A percentile compares a stretch with the other conserved stretches of the same genome.
phyloP scores from a whole-genome alignment of 176 grass and related monocot genomes.

The Zizania latifolia region DNA sequence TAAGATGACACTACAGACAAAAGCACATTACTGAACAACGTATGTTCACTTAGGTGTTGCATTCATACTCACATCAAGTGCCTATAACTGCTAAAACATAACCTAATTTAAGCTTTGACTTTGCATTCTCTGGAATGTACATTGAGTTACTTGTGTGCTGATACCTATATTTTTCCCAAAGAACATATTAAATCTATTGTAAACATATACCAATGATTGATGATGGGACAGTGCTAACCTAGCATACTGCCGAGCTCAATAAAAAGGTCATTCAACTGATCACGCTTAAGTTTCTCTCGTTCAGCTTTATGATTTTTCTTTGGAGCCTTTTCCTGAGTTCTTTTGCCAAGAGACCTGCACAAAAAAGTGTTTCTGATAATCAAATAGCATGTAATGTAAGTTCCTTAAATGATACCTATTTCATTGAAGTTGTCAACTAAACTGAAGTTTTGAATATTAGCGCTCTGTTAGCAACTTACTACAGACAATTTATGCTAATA shows the following conservation, averaged over 20 bases:
- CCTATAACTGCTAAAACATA: not conserved
- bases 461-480: not conserved
- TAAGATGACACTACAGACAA: not conserved
- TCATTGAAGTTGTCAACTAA: not conserved
- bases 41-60: not conserved
- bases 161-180: not conserved
- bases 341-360: slow-evolving; percentile 46
- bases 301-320: slow-evolving; percentile 80
- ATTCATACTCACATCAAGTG: not conserved
- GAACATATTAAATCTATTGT: not conserved
- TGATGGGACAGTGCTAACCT: slow-evolving; percentile 34
- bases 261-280: slow-evolving; percentile 77
- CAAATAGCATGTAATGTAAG: not conserved
- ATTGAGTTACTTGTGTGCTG: not conserved
- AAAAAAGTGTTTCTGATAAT: not conserved
- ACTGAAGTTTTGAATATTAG: not conserved
- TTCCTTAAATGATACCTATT: not conserved
- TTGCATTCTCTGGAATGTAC: not conserved
- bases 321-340: slow-evolving; percentile 42
- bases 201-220: slow-evolving; percentile 9
- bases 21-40: slow-evolving; percentile 11
- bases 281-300: slow-evolving; percentile 75
- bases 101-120: slow-evolving; percentile 10
- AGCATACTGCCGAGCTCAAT: slow-evolving; percentile 60
- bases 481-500: not conserved